Evolutionary conservation across 2,329 filamentous ascomycete genomes (phyloP).

Genomic region (Fusarium dlaminii): DNA sequence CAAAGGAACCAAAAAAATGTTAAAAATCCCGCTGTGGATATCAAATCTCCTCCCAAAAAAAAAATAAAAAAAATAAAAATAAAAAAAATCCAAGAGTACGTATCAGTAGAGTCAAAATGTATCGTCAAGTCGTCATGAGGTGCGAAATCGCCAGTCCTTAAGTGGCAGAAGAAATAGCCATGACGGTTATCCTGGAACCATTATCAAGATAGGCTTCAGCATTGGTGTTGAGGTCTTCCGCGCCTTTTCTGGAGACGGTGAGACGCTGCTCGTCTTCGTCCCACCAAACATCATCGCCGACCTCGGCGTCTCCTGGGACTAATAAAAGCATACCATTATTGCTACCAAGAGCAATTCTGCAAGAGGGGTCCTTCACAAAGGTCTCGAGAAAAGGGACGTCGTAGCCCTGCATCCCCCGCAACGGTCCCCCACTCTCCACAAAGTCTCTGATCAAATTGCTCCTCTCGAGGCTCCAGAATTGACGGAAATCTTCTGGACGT

Average conservation of each 20-base stretch:
- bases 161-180: constrained; percentile 39
- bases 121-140: constrained; percentile 20
- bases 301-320: constrained; percentile 41
- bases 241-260: constrained; percentile 32
- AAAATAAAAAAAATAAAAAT: background rate
- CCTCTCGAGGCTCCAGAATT: constrained; percentile 48
- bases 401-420: constrained; percentile 38
- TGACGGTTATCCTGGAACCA: constrained; percentile 33
- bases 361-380: constrained; percentile 40
- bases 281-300: constrained; percentile 43
- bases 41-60: constrained; percentile 12
- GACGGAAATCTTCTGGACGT: constrained; percentile 47
- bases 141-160: background rate
- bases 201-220: constrained; percentile 37
- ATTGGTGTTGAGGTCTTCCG: constrained; percentile 20
- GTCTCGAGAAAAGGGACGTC: constrained; percentile 41
- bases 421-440: constrained; percentile 41
- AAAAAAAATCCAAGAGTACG: background rate
- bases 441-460: constrained; percentile 48
- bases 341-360: constrained; percentile 42
- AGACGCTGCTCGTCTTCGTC: constrained; percentile 34
- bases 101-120: constrained; percentile 1
- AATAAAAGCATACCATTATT: constrained; percentile 40
- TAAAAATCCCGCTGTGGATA: constrained; percentile 30
- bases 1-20: constrained; percentile 1